phyloP scores from a whole-genome alignment of 306 rosid genomes.

The Rubus parviflorus region DNA sequence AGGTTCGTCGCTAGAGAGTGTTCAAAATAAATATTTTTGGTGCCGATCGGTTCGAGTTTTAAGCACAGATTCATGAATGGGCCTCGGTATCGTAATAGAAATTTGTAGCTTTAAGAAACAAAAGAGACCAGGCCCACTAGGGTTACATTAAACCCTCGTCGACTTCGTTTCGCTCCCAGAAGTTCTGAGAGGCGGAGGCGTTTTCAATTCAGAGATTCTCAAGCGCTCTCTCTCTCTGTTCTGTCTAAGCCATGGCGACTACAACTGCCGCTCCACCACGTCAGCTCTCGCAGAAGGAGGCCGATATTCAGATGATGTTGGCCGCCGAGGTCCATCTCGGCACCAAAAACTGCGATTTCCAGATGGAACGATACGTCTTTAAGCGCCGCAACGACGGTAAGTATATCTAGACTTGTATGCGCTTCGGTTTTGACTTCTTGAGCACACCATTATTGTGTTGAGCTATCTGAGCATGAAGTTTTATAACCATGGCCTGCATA shows the following conservation, averaged over 20 bases:
- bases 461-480: too few species aligned
- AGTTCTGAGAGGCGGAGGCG: background rate
- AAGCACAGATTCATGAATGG: too few species aligned
- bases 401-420: background rate
- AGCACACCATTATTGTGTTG: too few species aligned
- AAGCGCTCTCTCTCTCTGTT: background rate
- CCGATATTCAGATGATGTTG: conserved; percentile 84
- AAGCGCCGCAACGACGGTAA: conserved; percentile 88
- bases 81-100: too few species aligned
- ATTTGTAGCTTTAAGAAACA: too few species aligned
- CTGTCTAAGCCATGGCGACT: conserved; percentile 49
- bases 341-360: conserved; percentile 79
- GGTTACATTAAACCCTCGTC: background rate
- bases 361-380: conserved; percentile 90
- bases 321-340: conserved; percentile 88
- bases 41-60: too few species aligned
- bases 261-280: conserved; percentile 47
- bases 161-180: background rate
- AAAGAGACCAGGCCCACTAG: background rate
- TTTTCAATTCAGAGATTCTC: background rate
- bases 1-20: too few species aligned
- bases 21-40: too few species aligned
- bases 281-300: conserved; percentile 73
- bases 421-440: too few species aligned
- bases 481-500: too few species aligned